Evolutionary conservation across 2,329 filamentous ascomycete species (phyloP), one percentile per base, ranked within the genome.

Genomic region (Myrmaecium sp.): DNA sequence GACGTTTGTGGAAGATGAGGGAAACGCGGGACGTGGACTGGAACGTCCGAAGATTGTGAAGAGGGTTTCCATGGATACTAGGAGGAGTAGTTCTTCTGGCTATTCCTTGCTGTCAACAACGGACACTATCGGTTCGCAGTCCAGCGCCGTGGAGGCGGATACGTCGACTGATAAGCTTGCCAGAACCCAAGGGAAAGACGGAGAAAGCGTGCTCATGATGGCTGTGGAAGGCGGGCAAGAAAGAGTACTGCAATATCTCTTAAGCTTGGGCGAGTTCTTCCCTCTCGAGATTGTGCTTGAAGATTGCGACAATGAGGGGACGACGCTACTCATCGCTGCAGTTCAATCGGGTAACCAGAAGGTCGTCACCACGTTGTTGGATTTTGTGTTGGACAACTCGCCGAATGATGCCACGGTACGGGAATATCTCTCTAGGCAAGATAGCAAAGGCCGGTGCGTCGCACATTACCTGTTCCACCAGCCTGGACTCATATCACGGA

Each of bases 381-480:
- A 76, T 29, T 81, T 75, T 43, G 53, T 93, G 15, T 62, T 73
- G 36, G 41, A 46, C 3, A 57, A 61, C 28, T 60, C 58, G 28
- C 60, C 59, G 18, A 62, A 66, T 11, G 57, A 69, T 27, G 53
- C 60, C 10, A 59, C 66, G 25, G 51, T 91, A 16, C 50, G 57
- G 22, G 55, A 60, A 5, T 95, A 98, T 44, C 54, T 95, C 25
- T 61, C 68, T 4, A 61, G 67, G 33, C 76, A 86, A 41, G 89
- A 98, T 44, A 70, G 67, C 19, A 76, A 83, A 58, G 89, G 86
- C 13, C 74, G 89, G 39, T 92, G 83, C 34, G 69, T 81, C 27
- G 89, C 77, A n/a, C 89, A 98, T 51, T 98, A 98, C 49, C 63
- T 98, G 10, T 98, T 98, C 55, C 79, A 93, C 43, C 75, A 81